Evolutionary conservation across 1,284 basidiomycete genomes (phyloP), one percentile per base, ranked within the genome.

Genomic region (Tylopilus sp.): DNA sequence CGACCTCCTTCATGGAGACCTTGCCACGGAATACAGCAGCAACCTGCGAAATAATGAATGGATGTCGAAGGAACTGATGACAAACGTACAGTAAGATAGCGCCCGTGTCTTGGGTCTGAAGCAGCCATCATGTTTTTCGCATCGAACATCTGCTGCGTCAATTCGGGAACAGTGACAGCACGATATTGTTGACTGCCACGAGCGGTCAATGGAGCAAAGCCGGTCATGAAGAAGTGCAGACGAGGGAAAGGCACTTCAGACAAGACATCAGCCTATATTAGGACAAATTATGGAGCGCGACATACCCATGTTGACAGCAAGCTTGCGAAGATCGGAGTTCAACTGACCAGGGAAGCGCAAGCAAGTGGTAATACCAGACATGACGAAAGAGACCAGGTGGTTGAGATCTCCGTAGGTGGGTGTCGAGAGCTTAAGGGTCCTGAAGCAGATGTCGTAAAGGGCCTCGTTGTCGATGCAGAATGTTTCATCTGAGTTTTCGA

Each of bases 121-220:
- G 97, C 97, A 75, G 95, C 95, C 95, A 97, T 97, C 95, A 97
- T 96, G 91, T 98, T 97, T 89, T 96, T 96, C 57, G 95, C 94
- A 77, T 98, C 97, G 82, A 98, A 99, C 96, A 99, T 98, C 79
- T 98, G 97, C 81, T 95, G 93, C 15, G 97, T 98, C 70, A 99
- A 89, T 84, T 98, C 97, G 39, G 97, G 95, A 53, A 98, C 96
- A 64, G 95, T 94, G 76, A 98, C 95, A 44, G 96, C 96, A 70
- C 96, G 94, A 88, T 95, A 97, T 77, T 95, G 93, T 75, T 95
- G 93, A 80, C 94, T 96, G 68, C 95, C 95, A 53, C 95, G 92
- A 41, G 97, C 95, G 66, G 97, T 98, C 66, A 99, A 84, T 49
- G 97, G 97, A 67, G 97, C 97, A 74, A 95, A 98, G 70, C 97